These are phyloP conservation scores for Cutaneotrichosporon mucoides DNA, from an alignment of 1,284 basidiomycete species.

Conservation along the genomic window DNA sequence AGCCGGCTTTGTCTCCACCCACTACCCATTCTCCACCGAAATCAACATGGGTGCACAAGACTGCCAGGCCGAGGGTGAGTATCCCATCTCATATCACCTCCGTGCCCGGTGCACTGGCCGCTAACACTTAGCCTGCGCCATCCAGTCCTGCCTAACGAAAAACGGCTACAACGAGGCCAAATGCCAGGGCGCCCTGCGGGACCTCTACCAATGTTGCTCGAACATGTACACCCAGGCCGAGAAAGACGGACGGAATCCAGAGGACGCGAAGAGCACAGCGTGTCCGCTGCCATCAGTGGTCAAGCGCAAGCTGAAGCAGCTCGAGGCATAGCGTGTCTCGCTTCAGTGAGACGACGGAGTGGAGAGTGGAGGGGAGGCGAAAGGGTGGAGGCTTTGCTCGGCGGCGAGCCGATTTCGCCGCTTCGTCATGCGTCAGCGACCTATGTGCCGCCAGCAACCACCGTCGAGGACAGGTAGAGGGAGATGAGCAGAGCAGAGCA, in stretches of 20 bases:
- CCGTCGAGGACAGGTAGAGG: no score
- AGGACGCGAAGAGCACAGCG: conserved; percentile 24
- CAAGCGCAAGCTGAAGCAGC: conserved; percentile 32
- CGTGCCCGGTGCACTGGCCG: no score
- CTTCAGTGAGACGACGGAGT: no score
- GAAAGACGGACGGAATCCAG: conserved; percentile 20
- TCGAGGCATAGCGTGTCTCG: conserved; percentile 1
- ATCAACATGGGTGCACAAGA: neutral
- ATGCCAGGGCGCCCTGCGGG: conserved; percentile 30
- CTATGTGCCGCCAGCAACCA: no score
- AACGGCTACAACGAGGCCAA: conserved; percentile 40
- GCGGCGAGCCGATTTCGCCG: no score
- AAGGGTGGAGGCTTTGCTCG: no score
- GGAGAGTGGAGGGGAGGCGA: no score
- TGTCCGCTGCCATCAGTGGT: conserved; percentile 39
- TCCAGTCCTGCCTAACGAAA: conserved; percentile 38
- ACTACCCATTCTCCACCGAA: no score
- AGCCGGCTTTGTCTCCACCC: no score
- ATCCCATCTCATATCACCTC: no score
- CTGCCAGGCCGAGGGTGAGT: conserved; percentile 3
- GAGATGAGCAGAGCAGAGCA: no score
- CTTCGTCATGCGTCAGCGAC: no score
- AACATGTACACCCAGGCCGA: conserved; percentile 35
- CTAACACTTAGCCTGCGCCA: conserved; percentile 36
- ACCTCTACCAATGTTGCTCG: conserved; percentile 41